Evolutionary conservation across 2,329 filamentous ascomycete species (phyloP).

Genomic region (Fusarium pseudonygamai): DNA sequence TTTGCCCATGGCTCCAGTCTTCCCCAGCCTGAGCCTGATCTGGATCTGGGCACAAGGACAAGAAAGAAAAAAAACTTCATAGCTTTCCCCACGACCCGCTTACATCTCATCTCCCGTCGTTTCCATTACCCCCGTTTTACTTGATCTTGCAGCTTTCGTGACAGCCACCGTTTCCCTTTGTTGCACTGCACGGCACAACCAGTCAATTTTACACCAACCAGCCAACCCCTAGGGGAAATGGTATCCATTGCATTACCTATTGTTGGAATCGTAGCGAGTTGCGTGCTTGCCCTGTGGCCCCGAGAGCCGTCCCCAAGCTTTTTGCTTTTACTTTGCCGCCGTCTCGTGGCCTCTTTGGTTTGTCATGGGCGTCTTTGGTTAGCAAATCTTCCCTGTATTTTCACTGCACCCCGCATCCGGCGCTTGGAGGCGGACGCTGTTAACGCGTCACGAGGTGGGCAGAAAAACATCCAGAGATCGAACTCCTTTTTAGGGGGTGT

Average conservation of each 20-base stretch:
- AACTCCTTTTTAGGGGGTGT: constrained; percentile 23
- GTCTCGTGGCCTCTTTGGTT: constrained; percentile 42
- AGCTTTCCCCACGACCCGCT: constrained; percentile 34
- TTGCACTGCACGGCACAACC: constrained; percentile 25
- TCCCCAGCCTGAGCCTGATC: constrained; percentile 30
- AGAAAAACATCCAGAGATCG: constrained; percentile 27
- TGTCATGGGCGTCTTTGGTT: constrained; percentile 41
- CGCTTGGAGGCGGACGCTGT: constrained; percentile 34
- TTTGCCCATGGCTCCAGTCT: constrained; percentile 35
- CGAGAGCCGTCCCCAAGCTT: constrained; percentile 20
- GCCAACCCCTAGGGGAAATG: constrained; percentile 34
- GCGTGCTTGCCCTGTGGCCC: constrained; percentile 28
- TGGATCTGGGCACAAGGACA: constrained; percentile 12
- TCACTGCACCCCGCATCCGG: constrained; percentile 43
- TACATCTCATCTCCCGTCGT: constrained; percentile 24
- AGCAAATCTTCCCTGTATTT: constrained; percentile 38
- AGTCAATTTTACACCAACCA: constrained; percentile 15
- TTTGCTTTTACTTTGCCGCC: constrained; percentile 15
- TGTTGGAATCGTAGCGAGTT: constrained; percentile 11
- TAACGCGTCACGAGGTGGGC: constrained; percentile 42
- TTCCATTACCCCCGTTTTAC: constrained; percentile 51
- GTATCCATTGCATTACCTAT: constrained; percentile 24
- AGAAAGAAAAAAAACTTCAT: constrained; percentile 21
- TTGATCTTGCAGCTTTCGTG: constrained; percentile 48
- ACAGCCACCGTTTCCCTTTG: constrained; percentile 40